A percentile compares a stretch with the other conserved stretches of the same genome.
These are phyloP conservation scores for Paraconiothyrium brasiliense DNA, from an alignment of 2,329 filamentous ascomycete genomes.

Conservation along the genomic window DNA sequence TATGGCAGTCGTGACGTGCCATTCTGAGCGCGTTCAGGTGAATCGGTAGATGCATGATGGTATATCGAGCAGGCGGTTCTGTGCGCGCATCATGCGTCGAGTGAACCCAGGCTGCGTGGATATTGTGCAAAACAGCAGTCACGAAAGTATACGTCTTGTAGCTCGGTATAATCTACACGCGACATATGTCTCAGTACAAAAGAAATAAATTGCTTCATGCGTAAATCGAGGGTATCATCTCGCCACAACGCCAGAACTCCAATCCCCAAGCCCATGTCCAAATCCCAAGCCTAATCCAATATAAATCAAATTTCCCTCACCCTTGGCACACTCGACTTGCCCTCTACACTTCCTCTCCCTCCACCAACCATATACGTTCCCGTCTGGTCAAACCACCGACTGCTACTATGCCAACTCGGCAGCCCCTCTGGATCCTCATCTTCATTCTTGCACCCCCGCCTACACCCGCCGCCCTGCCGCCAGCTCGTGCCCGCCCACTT, in stretches of 20 bases:
- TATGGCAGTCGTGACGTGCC: no score
- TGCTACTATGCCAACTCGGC: conserved; percentile 47
- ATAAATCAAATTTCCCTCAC: conserved; percentile 5
- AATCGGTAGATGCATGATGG: no score
- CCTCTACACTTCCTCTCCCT: conserved; percentile 17
- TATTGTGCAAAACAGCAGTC: no score
- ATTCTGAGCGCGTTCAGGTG: no score
- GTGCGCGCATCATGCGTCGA: no score
- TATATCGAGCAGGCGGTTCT: no score
- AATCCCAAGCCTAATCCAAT: background rate
- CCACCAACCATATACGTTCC: conserved; percentile 45
- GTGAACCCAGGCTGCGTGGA: no score
- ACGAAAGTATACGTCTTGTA: no score
- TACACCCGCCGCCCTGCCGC: conserved; percentile 43
- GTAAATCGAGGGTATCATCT: conserved; percentile 11
- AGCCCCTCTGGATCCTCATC: conserved; percentile 43
- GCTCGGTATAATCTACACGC: no score
- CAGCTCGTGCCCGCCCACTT: conserved; percentile 45
- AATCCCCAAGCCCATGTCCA: background rate
- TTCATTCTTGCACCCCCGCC: conserved; percentile 43
- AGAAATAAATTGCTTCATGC: background rate
- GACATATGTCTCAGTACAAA: background rate
- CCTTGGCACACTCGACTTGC: background rate
- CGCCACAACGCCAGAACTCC: conserved; percentile 7
- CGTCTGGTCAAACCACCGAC: conserved; percentile 41